A percentile compares a stretch with the other conserved stretches of the same genome.
Evolutionary conservation across 768 basidiomycete genomes (phyloP).

Genomic region (Amanita rubescens): DNA sequence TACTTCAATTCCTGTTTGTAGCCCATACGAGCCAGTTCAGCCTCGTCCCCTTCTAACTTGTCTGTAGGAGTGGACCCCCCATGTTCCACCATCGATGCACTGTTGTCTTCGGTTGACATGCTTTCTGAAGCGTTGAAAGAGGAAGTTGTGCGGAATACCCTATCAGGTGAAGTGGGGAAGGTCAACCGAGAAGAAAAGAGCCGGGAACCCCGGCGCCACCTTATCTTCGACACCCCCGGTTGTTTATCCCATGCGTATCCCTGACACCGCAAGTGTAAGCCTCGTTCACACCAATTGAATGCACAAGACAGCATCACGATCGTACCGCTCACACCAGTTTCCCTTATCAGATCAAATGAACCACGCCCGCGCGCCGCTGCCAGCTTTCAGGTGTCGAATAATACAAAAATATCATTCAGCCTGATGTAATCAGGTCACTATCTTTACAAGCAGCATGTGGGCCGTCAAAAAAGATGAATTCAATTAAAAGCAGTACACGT

Average conservation of each 20-base stretch:
- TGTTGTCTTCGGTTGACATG: background rate
- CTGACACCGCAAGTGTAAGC: too few relatives aligned
- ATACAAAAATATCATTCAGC: too few relatives aligned
- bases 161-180: background rate
- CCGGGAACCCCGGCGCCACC: background rate
- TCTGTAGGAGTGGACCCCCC: background rate
- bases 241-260: background rate
- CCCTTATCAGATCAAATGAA: too few relatives aligned
- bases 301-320: too few relatives aligned
- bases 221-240: background rate
- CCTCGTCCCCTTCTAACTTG: conserved; percentile 15
- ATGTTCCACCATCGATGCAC: background rate
- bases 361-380: too few relatives aligned
- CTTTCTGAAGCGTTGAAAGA: background rate
- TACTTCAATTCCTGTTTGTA: conserved; percentile 19
- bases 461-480: too few relatives aligned
- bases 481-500: background rate
- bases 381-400: too few relatives aligned
- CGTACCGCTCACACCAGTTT: too few relatives aligned
- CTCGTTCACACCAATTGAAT: too few relatives aligned
- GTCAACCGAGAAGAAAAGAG: background rate
- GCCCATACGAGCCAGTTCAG: conserved; percentile 18
- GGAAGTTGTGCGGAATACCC: background rate
- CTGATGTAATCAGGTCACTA: too few relatives aligned
- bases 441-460: too few relatives aligned